phyloP scores from a whole-genome alignment of 208 protist species.

The Borovskyia barvae region DNA sequence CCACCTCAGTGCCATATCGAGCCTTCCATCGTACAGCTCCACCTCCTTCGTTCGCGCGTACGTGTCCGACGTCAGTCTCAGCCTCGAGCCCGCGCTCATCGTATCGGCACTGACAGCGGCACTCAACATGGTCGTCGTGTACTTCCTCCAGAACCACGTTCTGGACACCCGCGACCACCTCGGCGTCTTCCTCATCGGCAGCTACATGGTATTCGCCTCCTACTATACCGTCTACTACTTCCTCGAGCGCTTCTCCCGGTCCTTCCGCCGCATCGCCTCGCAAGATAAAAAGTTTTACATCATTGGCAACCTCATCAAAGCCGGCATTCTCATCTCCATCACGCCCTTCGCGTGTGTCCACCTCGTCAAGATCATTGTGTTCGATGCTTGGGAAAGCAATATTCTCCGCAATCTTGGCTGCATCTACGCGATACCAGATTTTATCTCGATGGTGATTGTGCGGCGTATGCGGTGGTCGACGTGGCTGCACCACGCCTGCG shows the following conservation, averaged over 20 bases:
- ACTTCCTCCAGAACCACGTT: constrained; percentile 84
- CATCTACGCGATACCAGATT: constrained; percentile 92
- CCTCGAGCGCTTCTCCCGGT: constrained; percentile 69
- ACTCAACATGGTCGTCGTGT: constrained; percentile 68
- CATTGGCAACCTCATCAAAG: constrained; percentile 90
- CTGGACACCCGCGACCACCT: constrained; percentile 85
- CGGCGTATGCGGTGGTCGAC: constrained; percentile 90
- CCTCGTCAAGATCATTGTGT: constrained; percentile 80
- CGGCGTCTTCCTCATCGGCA: constrained; percentile 84
- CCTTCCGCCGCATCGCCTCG: constrained; percentile 77
- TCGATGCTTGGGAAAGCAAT: constrained; percentile 82
- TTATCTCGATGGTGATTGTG: constrained; percentile 90
- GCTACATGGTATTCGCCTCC: constrained; percentile 81
- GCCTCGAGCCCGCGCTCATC: constrained; percentile 61
- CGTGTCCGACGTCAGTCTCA: constrained; percentile 72
- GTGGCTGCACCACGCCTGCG: constrained; percentile 86
- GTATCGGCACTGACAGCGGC: constrained; percentile 61
- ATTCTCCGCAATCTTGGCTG: constrained; percentile 90
- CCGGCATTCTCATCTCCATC: constrained; percentile 85
- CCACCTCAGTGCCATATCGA: constrained; percentile 23
- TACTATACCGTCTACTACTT: constrained; percentile 92
- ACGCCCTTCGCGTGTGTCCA: constrained; percentile 82
- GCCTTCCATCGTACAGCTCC: constrained; percentile 67
- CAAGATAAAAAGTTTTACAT: constrained; percentile 93
- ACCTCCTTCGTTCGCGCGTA: constrained; percentile 87